Conservation (phyloP, 768 basidiomycete species). For the Boletellus sp. region DNA sequence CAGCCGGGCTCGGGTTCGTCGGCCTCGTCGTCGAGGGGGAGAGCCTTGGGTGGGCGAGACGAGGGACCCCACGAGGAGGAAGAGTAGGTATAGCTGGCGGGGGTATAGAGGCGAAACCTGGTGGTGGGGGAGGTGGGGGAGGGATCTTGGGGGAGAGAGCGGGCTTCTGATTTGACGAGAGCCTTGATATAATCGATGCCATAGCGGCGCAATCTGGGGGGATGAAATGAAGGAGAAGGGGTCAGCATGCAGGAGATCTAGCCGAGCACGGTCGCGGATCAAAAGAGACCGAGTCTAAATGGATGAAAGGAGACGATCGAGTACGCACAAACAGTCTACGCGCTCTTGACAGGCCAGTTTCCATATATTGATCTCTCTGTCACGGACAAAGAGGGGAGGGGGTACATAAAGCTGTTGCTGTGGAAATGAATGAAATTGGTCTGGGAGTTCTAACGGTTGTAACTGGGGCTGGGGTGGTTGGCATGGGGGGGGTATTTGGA, state of each 20-base stretch:
- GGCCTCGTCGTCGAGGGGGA: constrained; percentile 13
- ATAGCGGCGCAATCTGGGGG: constrained; percentile 29
- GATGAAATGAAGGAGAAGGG: background rate
- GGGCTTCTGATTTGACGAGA: constrained; percentile 29
- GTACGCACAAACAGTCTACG: constrained; percentile 31
- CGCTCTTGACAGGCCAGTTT: constrained; percentile 34
- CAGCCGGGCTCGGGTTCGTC: constrained; percentile 19
- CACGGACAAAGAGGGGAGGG: constrained; percentile 28
- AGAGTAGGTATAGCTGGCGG: constrained; percentile 32
- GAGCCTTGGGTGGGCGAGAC: constrained; percentile 11
- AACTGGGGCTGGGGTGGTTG: constrained; percentile 8
- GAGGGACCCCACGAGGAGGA: constrained; percentile 18
- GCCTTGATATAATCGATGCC: constrained; percentile 33
- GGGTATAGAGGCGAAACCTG: constrained; percentile 31
- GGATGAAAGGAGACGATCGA: background rate
- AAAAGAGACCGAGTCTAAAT: no score
- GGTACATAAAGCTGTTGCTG: constrained; percentile 27
- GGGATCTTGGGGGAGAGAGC: constrained; percentile 3
- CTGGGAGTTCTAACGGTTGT: constrained; percentile 22
- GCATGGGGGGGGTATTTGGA: constrained; percentile 13
- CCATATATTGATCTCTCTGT: constrained; percentile 35
- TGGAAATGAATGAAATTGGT: constrained; percentile 23
- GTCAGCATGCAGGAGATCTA: no score
- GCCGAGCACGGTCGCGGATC: no score
- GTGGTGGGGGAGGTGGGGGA: constrained; percentile 13